Evolutionary conservation across 2,329 filamentous ascomycete species (phyloP), one percentile per base, ranked within the genome.

Genomic region (Sporothrix variecibatus): DNA sequence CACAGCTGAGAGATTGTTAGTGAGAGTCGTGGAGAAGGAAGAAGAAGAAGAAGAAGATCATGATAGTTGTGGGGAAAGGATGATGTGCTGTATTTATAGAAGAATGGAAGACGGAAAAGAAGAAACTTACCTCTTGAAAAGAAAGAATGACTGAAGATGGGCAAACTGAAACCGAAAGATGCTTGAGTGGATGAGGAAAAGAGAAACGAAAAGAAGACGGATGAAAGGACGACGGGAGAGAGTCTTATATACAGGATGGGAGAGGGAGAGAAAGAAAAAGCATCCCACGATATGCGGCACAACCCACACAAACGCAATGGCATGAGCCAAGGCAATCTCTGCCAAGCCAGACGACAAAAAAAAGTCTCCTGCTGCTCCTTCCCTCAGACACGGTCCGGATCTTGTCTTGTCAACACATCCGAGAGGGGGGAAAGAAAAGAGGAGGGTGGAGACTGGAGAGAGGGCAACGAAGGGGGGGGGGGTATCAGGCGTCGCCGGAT

Each of bases 71-170:
- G 20, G 34, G 34, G 58, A 62, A 26, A 62, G 62, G 64, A 40
- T 51, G 40, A 51, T 23, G 12, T 56, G 26, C 58, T 56, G 26
- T 58, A 69, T 73, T 15, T 31, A 26, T 71, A 46, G 12, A 43
- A 8, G 15, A 28, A 31, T 20, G 51, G n/a, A 43, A 2, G 15
- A 60, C 4, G 7, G 3, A 20, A 60, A 43, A 6, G 20, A 56
- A 56, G 28, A 7, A 70, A 49, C 82, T 80, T 79, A 85, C 84
- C 84, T 86, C 84, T 84, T 84, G 34, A 82, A 83, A 79, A 78
- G 81, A 85, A 83, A 81, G 83, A 85, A 83, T 82, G 82, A 82
- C 64, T 73, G 72, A 80, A 75, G 79, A 79, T 80, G 76, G 77
- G 78, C 77, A 79, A 78, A 73, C 76, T 76, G 78, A 77, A 76